Evolutionary conservation across 768 basidiomycete species (phyloP).

Genomic region (Podaxis sp.): DNA sequence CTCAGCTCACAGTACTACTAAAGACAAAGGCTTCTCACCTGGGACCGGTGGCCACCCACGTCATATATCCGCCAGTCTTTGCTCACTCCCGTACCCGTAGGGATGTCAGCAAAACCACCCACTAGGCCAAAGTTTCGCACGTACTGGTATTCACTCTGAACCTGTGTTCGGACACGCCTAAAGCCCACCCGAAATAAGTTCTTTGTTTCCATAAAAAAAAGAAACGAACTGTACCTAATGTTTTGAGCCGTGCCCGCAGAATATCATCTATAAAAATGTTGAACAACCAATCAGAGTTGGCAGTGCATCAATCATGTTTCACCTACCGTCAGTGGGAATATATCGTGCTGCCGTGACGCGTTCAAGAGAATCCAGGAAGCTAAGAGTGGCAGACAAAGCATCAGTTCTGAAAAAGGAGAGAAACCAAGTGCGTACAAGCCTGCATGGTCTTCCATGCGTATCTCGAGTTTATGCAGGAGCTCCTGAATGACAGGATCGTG

Average conservation of each 20-base stretch:
- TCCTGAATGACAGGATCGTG: slow-evolving; percentile 50
- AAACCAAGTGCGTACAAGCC: slow-evolving; percentile 57
- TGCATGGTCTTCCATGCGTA: slow-evolving; percentile 65
- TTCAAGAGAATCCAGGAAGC: slow-evolving; percentile 68
- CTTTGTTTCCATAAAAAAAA: not conserved
- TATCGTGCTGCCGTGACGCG: slow-evolving; percentile 64
- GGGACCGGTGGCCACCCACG: slow-evolving; percentile 65
- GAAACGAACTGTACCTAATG: slow-evolving; percentile 32
- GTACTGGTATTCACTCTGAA: slow-evolving; percentile 57
- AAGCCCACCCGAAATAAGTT: not conserved
- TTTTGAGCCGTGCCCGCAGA: slow-evolving; percentile 68
- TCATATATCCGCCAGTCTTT: slow-evolving; percentile 49
- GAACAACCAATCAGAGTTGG: not conserved
- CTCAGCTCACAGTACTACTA: not conserved
- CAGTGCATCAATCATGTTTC: slow-evolving; percentile 9
- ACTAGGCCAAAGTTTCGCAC: slow-evolving; percentile 16
- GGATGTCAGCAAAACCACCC: slow-evolving; percentile 1
- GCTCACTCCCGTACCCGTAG: slow-evolving; percentile 24
- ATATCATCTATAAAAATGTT: slow-evolving; percentile 54
- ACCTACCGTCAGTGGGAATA: slow-evolving; percentile 63
- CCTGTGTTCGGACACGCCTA: slow-evolving; percentile 69
- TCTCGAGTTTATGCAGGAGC: slow-evolving; percentile 50
- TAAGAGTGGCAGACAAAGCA: slow-evolving; percentile 25
- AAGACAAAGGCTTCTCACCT: slow-evolving; percentile 38
- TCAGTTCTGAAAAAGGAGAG: not conserved